phyloP scores from a whole-genome alignment of 352 stramenopile species.

The Globisporangium cederbergense region DNA sequence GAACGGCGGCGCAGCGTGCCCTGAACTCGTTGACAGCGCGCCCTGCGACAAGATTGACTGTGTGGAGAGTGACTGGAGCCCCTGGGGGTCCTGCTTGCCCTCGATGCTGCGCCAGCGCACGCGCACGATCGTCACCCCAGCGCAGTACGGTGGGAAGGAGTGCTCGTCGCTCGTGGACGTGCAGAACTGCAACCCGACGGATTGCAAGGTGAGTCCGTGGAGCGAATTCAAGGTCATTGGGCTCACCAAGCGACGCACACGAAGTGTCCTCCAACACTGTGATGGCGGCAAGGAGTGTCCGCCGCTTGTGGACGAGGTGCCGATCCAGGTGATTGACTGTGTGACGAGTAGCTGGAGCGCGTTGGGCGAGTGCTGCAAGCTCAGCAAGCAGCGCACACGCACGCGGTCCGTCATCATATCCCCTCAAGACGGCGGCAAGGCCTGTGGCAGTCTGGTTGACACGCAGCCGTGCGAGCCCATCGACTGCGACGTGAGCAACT shows the following conservation, averaged over 20 bases:
- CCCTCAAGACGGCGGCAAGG: slow-evolving; percentile 42
- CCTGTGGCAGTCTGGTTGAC: slow-evolving; percentile 38
- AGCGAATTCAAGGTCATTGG: slow-evolving; percentile 37
- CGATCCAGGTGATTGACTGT: slow-evolving; percentile 39
- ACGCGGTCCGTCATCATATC: slow-evolving; percentile 35
- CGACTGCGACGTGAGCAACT: slow-evolving; percentile 47
- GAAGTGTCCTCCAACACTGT: slow-evolving; percentile 27
- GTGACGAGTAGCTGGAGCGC: slow-evolving; percentile 40
- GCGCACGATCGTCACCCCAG: slow-evolving; percentile 34
- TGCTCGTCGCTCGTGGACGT: slow-evolving; percentile 41
- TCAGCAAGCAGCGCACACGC: slow-evolving; percentile 40
- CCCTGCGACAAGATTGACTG: slow-evolving; percentile 50
- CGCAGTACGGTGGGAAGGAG: slow-evolving; percentile 40
- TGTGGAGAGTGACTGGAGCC: slow-evolving; percentile 45
- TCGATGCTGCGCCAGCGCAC: slow-evolving; percentile 37
- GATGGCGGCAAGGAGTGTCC: slow-evolving; percentile 47
- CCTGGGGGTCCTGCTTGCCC: slow-evolving; percentile 36
- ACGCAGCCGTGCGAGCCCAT: slow-evolving; percentile 33
- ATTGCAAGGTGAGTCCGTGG: slow-evolving; percentile 59
- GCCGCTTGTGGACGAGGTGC: slow-evolving; percentile 36
- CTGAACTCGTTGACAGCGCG: slow-evolving; percentile 31
- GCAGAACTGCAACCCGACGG: slow-evolving; percentile 61
- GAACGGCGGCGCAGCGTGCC: slow-evolving; percentile 46
- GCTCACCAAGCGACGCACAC: slow-evolving; percentile 38
- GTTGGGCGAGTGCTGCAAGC: slow-evolving; percentile 34